Evolutionary conservation across 208 protist species (phyloP), one percentile per base, ranked within the genome.

Genomic region (Crithidia fasciculata): DNA sequence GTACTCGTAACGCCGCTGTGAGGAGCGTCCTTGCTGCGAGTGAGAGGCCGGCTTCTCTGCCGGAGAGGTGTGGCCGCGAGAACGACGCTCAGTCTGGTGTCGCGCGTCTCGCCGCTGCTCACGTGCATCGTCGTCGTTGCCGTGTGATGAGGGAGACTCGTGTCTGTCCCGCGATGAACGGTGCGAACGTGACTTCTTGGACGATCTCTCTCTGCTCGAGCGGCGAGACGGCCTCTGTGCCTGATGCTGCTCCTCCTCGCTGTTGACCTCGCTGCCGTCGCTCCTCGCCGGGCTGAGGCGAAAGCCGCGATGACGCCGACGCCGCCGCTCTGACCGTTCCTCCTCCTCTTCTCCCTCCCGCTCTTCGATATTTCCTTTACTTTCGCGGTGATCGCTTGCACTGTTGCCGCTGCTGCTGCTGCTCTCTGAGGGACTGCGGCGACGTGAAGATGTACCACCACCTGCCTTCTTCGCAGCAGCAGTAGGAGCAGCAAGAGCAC

Each of bases 281-380:
- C 57, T 49, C 15, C 37, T 45, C 40, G 65, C 53, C 9, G 53
- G 53, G 19, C 65, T 70, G 13, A 70, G n/a, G 7, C 53, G 65
- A 15, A 70, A 61, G 54, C 53, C 65, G 41, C 65, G 65, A 8
- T 59, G 28, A 28, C 28, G 28, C 28, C 28, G 28, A 28, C 28
- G 28, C 28, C 28, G 28, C 28, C 28, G 28, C 28, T 28, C 28
- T 28, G 28, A 28, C 28, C 28, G 28, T 28, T 28, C 28, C 28
- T 28, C 28, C 28, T 28, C 28, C 28, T 28, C 28, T 28, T 28
- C 28, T 28, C 28, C 28, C 28, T 28, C 28, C 28, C 0, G 28
- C 28, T 28, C 28, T 28, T 28, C 28, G 28, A 28, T 28, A 28
- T 28, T 28, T 28, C 1, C 28, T 28, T 28, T 28, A 28, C 28